Conservation (phyloP, 192 early-diverging fungal species). For the Coemansia sp. region DNA sequence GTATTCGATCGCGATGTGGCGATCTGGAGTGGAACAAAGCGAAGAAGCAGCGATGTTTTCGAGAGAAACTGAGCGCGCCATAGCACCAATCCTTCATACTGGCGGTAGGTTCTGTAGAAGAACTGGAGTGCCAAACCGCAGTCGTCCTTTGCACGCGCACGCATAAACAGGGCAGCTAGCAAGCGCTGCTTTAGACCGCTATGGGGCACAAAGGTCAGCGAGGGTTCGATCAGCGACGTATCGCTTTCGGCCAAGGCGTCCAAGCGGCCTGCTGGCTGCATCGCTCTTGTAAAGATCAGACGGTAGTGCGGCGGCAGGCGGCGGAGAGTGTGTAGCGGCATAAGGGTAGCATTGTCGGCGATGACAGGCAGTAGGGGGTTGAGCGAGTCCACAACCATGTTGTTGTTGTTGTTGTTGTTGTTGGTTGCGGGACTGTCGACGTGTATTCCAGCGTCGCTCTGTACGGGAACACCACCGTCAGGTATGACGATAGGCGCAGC, state of each 20-base stretch:
- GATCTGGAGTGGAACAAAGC: constrained; percentile 48
- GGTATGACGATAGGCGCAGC: background rate
- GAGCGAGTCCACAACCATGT: constrained; percentile 3
- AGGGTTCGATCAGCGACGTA: constrained; percentile 26
- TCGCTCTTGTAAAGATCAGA: constrained; percentile 31
- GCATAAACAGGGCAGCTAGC: constrained; percentile 39
- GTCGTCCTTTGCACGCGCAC: constrained; percentile 13
- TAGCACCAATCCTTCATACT: constrained; percentile 47
- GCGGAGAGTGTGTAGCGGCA: constrained; percentile 28
- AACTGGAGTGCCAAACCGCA: constrained; percentile 19
- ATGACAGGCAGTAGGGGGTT: constrained; percentile 15
- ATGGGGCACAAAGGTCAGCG: constrained; percentile 36
- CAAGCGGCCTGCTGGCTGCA: constrained; percentile 27
- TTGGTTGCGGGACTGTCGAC: background rate
- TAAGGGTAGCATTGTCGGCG: constrained; percentile 7
- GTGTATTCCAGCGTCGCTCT: background rate
- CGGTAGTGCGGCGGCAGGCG: constrained; percentile 42
- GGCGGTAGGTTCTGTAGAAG: constrained; percentile 45
- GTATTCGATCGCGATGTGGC: constrained; percentile 38
- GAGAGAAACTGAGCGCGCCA: constrained; percentile 50
- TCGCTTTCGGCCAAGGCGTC: constrained; percentile 36
- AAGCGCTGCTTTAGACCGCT: constrained; percentile 46
- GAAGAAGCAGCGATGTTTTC: constrained; percentile 22
- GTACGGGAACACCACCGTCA: background rate
- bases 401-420: no score